Evolutionary conservation across 148 eudicot species (phyloP).

Genomic region (Vaccinium vitisidaea): DNA sequence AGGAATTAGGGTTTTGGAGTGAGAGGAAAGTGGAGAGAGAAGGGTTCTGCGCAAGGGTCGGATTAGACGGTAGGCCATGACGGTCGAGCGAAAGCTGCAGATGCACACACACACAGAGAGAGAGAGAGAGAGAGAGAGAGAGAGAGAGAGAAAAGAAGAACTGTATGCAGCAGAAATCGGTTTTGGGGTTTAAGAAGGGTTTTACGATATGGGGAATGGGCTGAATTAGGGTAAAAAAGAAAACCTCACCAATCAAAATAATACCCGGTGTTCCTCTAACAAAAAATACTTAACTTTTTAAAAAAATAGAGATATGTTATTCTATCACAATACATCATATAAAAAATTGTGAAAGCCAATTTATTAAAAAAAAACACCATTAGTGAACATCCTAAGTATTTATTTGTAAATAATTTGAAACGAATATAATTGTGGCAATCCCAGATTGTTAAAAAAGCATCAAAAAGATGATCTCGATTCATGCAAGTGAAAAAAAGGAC

Average conservation of each 20-base stretch:
- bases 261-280: neutral
- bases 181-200: slow-evolving; percentile 23
- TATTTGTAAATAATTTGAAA: neutral
- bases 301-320: too few relatives aligned
- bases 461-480: too few relatives aligned
- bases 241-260: neutral
- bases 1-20: slow-evolving; percentile 3
- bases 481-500: too few relatives aligned
- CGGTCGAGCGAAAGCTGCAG: neutral
- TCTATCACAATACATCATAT: too few relatives aligned
- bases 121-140: neutral
- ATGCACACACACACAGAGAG: too few relatives aligned
- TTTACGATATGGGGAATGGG: slow-evolving; percentile 4
- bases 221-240: too few relatives aligned
- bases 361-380: too few relatives aligned
- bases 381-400: neutral
- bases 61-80: slow-evolving; percentile 48
- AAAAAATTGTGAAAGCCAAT: too few relatives aligned
- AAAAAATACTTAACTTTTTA: too few relatives aligned
- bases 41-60: slow-evolving; percentile 38
- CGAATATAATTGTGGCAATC: neutral
- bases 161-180: neutral
- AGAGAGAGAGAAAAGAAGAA: neutral
- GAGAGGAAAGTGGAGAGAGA: slow-evolving; percentile 19
- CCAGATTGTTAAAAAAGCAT: too few relatives aligned